Conservation (phyloP, 2,329 filamentous ascomycete genomes). For the Podosphaera leucotricha region DNA sequence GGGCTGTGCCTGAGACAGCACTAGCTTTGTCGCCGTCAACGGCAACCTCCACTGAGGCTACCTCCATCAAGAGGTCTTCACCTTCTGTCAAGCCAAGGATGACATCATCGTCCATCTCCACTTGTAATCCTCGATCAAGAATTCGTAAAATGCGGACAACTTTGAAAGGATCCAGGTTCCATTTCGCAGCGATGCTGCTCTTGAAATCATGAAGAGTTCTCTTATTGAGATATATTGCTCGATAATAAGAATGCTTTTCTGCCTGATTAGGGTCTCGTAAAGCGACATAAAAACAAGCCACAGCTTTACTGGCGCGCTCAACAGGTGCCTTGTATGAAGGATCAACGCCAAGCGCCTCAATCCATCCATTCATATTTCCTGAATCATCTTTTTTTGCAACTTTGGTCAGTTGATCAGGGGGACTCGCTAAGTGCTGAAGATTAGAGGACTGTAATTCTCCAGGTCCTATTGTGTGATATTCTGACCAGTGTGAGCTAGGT, state of each 20-base stretch:
- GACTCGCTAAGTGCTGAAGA: constrained; percentile 20
- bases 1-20: constrained; percentile 8
- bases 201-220: constrained; percentile 56
- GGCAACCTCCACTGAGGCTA: constrained; percentile 25
- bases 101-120: constrained; percentile 79
- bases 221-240: constrained; percentile 64
- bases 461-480: constrained; percentile 27
- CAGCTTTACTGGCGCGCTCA: constrained; percentile 44
- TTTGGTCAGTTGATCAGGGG: constrained; percentile 29
- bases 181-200: constrained; percentile 51
- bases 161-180: constrained; percentile 48
- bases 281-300: constrained; percentile 73
- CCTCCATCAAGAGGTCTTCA: constrained; percentile 68
- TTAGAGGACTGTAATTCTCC: constrained; percentile 22
- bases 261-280: constrained; percentile 26
- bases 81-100: constrained; percentile 66
- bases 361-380: constrained; percentile 54
- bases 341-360: constrained; percentile 84
- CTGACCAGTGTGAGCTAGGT: constrained; percentile 29
- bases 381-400: constrained; percentile 32
- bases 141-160: constrained; percentile 51
- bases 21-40: constrained; percentile 12
- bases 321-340: constrained; percentile 56
- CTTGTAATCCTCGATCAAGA: constrained; percentile 50
- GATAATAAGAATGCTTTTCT: constrained; percentile 36